Percentiles rank a stretch among this genome's conserved stretches.
Conservation (phyloP, 75 land plant genomes). For the Sequoiadendron giganteum region DNA sequence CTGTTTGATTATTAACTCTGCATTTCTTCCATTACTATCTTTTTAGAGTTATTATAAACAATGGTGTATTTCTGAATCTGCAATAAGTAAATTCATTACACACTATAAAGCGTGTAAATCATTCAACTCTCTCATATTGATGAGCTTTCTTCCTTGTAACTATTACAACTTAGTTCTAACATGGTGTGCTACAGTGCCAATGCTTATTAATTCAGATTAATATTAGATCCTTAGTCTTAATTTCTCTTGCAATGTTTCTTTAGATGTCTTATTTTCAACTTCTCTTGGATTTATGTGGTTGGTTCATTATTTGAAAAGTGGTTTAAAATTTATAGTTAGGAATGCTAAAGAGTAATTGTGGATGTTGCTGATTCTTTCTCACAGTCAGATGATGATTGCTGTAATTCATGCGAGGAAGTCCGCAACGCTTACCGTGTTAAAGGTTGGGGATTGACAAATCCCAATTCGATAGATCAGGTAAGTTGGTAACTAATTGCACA, state of each 20-base stretch:
- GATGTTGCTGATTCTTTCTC: background rate
- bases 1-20: too few species aligned
- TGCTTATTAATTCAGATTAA: background rate
- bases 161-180: background rate
- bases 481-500: slow-evolving; percentile 40
- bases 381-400: slow-evolving; percentile 93
- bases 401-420: slow-evolving; percentile 92
- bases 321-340: background rate
- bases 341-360: background rate
- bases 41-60: too few species aligned
- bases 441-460: slow-evolving; percentile 85
- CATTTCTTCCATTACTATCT: too few species aligned
- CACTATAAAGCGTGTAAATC: too few species aligned
- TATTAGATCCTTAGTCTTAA: background rate
- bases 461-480: slow-evolving; percentile 89
- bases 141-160: background rate
- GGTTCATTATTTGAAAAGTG: background rate
- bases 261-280: background rate
- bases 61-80: too few species aligned
- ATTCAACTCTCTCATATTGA: background rate
- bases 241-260: background rate
- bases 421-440: slow-evolving; percentile 84
- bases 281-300: background rate
- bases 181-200: background rate
- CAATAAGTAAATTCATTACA: too few species aligned